Base-by-base conservation (phyloP, 371 early-diverging fungal genomes). In the Smittium mucronatum region DNA sequence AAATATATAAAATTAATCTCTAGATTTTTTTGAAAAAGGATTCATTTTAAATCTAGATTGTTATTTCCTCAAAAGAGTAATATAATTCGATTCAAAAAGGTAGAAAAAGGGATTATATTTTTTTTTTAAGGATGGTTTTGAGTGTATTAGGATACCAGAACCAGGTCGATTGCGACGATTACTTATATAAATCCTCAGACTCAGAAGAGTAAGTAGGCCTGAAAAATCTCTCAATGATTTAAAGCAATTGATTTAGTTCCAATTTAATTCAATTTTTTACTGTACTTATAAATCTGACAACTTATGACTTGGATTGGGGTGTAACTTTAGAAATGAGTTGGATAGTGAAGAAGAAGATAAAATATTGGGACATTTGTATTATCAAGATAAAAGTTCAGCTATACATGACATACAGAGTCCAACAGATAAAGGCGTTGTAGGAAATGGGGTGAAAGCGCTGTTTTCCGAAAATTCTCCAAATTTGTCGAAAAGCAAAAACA, bases 341-440 rank as follows among this genome's bases (percentile, higher is more conserved):
- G 77, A 77, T 47, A 78, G 78, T 70, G 78, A 78, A 47, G 70
- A 69, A 1, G 79, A 78, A 47, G 78, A 78, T 17, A 75, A 69
- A 58, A 76, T 78, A 58, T 68, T 78, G 29, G 72, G 78, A 58
- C 75, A 75, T 36, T 63, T 78, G 15, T 78, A 78, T 68, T 76
- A 78, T 67, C 75, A 75, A 68, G 29, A 26, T 58, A 11, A 60
- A 2, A 28, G 35, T 26, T 47, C 47, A 47, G 47, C 47, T 11
- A 47, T 47, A 5, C 47, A 47, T 11, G 47, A 5, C 47, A 47
- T 47, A 47, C 11, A 47, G 21, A n/a, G n/a, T n/a, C n/a, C n/a
- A n/a, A n/a, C n/a, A n/a, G n/a, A n/a, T n/a, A n/a, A n/a, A n/a
- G n/a, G n/a, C n/a, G n/a, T n/a, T n/a, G n/a, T n/a, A n/a, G n/a